A percentile compares a stretch with the other conserved stretches of the same genome.
Conservation (phyloP, 305 asterid species). For the Fraxinus ornus region DNA sequence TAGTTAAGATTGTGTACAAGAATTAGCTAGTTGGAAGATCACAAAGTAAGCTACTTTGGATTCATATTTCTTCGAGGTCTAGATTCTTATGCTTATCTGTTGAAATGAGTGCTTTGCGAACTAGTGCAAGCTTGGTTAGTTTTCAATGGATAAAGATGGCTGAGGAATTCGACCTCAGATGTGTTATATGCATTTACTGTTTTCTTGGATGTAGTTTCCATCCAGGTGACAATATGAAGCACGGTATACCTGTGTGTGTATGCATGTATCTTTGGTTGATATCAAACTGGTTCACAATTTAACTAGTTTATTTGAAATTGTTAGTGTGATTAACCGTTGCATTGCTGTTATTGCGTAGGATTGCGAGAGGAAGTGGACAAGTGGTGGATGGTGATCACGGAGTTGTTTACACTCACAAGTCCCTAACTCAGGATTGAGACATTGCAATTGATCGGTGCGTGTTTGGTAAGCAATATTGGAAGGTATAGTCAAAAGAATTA, state of each 20-base stretch:
- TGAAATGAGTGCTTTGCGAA: not conserved
- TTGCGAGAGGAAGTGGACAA: constrained; percentile 42
- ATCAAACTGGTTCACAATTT: not conserved
- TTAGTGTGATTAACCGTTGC: not conserved
- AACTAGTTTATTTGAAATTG: not conserved
- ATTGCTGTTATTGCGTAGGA: constrained; percentile 27
- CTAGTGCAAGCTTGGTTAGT: not conserved
- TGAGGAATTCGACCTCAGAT: not conserved
- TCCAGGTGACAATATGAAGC: not conserved
- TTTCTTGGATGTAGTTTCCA: not conserved
- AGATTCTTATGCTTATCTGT: not conserved
- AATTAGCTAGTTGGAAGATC: not conserved
- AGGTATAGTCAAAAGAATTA: not conserved
- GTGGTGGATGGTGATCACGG: constrained; percentile 43
- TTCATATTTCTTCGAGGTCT: not conserved
- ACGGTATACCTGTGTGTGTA: not conserved
- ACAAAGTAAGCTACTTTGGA: not conserved
- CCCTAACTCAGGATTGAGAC: constrained; percentile 9
- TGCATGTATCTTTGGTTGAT: not conserved
- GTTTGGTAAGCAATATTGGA: not conserved
- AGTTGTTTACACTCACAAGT: constrained; percentile 38
- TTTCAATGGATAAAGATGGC: not conserved
- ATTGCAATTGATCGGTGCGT: not conserved
- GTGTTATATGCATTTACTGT: not conserved
- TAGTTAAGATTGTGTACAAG: not conserved